A percentile compares a stretch with the other conserved stretches of the same genome.
Evolutionary conservation across 306 rosid genomes (phyloP).

Genomic region (Cucumis hystrix): DNA sequence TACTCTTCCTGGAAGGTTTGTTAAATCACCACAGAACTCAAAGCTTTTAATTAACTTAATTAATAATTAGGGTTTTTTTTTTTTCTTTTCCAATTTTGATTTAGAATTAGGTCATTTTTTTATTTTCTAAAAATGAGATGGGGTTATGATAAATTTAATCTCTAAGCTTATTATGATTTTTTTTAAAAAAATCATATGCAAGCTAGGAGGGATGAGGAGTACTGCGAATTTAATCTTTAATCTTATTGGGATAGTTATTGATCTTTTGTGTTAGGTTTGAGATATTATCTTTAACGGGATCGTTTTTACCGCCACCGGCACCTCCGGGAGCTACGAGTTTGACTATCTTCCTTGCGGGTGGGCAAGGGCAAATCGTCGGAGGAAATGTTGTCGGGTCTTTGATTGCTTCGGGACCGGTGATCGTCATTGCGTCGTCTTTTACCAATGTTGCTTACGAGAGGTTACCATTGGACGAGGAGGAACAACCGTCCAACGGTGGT

Average conservation of each 20-base stretch:
- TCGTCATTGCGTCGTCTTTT: constrained; percentile 79
- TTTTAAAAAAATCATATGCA: too few species aligned
- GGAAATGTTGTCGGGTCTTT: constrained; percentile 84
- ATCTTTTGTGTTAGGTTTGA: constrained; percentile 25
- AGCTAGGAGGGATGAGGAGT: too few species aligned
- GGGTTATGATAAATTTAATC: too few species aligned
- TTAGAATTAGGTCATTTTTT: background rate
- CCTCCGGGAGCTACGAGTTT: constrained; percentile 84
- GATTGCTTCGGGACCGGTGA: constrained; percentile 74
- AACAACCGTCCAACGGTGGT: constrained; percentile 35
- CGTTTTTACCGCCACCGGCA: constrained; percentile 83
- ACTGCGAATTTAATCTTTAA: too few species aligned
- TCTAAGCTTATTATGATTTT: too few species aligned
- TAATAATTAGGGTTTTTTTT: background rate
- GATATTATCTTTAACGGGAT: constrained; percentile 67
- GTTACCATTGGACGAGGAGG: constrained; percentile 76
- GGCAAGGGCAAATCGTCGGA: constrained; percentile 86
- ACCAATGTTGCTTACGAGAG: constrained; percentile 91
- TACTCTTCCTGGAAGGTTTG: constrained; percentile 49
- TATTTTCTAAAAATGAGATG: background rate
- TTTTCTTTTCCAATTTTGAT: background rate
- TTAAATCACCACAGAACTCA: background rate
- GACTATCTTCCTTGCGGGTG: constrained; percentile 65
- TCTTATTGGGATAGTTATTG: too few species aligned
- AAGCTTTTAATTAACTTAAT: background rate